A percentile compares a stretch with the other conserved stretches of the same genome.
Conservation (phyloP, 179 eudicot genomes). For the Actinidia chinensis region DNA sequence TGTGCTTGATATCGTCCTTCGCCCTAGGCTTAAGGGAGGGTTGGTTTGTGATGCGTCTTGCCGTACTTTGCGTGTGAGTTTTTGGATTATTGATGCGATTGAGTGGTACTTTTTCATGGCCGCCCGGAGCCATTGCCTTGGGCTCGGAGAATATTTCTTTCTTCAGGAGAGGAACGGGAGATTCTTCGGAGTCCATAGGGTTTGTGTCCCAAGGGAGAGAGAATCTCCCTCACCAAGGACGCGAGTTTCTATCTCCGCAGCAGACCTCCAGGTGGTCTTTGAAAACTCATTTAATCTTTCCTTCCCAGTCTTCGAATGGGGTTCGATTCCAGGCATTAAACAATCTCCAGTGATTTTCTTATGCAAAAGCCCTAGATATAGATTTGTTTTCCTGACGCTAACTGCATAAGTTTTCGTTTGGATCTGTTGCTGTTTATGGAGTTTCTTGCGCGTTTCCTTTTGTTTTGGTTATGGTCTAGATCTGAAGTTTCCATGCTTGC, state of each 20-base stretch:
- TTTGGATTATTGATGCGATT: conserved; percentile 13
- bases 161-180: conserved; percentile 54
- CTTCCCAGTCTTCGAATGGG: neutral
- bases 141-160: conserved; percentile 81
- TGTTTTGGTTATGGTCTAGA: neutral
- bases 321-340: neutral
- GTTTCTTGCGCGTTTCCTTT: neutral
- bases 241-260: conserved; percentile 52
- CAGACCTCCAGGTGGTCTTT: conserved; percentile 46
- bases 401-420: neutral
- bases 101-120: conserved; percentile 54
- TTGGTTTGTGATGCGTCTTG: no score
- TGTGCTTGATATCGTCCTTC: no score
- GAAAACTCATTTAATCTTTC: neutral
- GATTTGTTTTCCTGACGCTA: neutral
- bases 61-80: neutral
- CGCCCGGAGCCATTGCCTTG: conserved; percentile 90
- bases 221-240: conserved; percentile 32
- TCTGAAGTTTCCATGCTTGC: conserved; percentile 2
- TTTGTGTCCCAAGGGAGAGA: conserved; percentile 56
- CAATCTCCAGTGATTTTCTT: neutral
- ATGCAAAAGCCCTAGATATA: neutral
- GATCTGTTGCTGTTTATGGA: neutral
- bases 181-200: conserved; percentile 26
- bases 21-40: no score